These are phyloP conservation scores for Termitomyces sp. DNA, from an alignment of 768 basidiomycete genomes.

Conservation along the genomic window DNA sequence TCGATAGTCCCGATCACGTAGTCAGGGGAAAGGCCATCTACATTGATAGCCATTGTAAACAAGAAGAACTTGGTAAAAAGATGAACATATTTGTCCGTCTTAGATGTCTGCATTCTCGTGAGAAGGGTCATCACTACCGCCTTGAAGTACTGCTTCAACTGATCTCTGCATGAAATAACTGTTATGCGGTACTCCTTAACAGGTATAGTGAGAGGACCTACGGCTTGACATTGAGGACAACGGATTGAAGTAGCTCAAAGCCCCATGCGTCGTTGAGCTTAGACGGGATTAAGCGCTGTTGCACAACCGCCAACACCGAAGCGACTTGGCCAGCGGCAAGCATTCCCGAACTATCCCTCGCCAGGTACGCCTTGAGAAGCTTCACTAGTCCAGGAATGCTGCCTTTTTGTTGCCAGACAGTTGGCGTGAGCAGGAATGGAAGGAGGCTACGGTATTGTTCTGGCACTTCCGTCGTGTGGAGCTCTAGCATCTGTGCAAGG, in stretches of 20 bases:
- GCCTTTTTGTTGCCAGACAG: conserved; percentile 91
- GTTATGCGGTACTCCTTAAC: not conserved
- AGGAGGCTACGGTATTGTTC: conserved; percentile 75
- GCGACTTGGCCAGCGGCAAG: conserved; percentile 67
- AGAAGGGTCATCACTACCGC: conserved; percentile 74
- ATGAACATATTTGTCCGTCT: conserved; percentile 86
- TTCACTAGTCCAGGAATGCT: conserved; percentile 92
- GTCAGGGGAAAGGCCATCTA: conserved; percentile 74
- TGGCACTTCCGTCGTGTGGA: conserved; percentile 67
- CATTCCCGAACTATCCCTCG: conserved; percentile 67
- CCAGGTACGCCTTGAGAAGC: conserved; percentile 79
- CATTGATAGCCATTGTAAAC: conserved; percentile 71
- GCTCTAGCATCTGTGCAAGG: conserved; percentile 90
- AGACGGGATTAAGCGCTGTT: conserved; percentile 85
- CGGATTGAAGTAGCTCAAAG: conserved; percentile 80
- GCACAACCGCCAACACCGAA: conserved; percentile 80
- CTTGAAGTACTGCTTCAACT: conserved; percentile 71
- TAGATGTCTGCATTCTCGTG: conserved; percentile 81
- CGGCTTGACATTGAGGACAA: conserved; percentile 72
- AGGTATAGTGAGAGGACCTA: conserved; percentile 37
- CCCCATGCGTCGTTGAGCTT: conserved; percentile 90
- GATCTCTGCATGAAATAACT: conserved; percentile 35
- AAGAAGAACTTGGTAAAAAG: conserved; percentile 77
- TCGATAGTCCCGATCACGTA: conserved; percentile 77
- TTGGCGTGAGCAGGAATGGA: conserved; percentile 78